Percentiles rank a stretch among this genome's conserved stretches.
These are phyloP conservation scores for Gregarina niphandrodes DNA, from an alignment of 169 alveolate species.

Conservation along the genomic window DNA sequence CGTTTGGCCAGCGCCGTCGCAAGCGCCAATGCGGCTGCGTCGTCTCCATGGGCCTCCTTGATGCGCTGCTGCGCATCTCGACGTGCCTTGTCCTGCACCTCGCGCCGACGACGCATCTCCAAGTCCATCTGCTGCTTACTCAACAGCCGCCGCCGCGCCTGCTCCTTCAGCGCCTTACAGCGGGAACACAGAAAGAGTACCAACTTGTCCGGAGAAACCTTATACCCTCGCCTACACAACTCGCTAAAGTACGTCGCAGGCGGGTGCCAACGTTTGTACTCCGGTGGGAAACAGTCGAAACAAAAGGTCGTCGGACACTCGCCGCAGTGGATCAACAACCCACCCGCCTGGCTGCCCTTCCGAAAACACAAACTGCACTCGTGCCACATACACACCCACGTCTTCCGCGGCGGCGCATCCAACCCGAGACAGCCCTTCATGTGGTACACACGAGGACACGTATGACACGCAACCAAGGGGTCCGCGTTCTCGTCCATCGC, in stretches of 20 bases:
- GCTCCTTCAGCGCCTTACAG: slow-evolving; percentile 62
- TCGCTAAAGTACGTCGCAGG: slow-evolving; percentile 50
- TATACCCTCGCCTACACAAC: slow-evolving; percentile 54
- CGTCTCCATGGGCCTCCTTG: too few species aligned
- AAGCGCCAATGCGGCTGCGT: too few species aligned
- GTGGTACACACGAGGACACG: slow-evolving; percentile 67
- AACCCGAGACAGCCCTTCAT: slow-evolving; percentile 37
- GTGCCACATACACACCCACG: slow-evolving; percentile 71
- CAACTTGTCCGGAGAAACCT: slow-evolving; percentile 50
- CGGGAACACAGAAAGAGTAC: slow-evolving; percentile 55
- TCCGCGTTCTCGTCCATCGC: slow-evolving; percentile 45
- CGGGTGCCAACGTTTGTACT: slow-evolving; percentile 31
- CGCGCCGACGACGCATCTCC: too few species aligned
- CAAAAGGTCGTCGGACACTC: slow-evolving; percentile 65
- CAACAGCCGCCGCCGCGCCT: slow-evolving; percentile 46
- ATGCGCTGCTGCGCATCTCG: too few species aligned
- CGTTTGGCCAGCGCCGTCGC: too few species aligned
- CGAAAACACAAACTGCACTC: slow-evolving; percentile 63
- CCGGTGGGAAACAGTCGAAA: slow-evolving; percentile 68
- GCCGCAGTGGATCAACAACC: slow-evolving; percentile 60
- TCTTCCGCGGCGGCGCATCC: slow-evolving; percentile 26
- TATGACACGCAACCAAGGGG: slow-evolving; percentile 43
- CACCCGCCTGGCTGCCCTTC: slow-evolving; percentile 58
- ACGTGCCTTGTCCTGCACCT: too few species aligned
- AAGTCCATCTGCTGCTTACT: slow-evolving; percentile 52